Percentiles rank a stretch among this genome's conserved stretches.
These are phyloP conservation scores for Dillenia suffruticosa DNA, from an alignment of 164 flowering plant genomes.

Conservation along the genomic window DNA sequence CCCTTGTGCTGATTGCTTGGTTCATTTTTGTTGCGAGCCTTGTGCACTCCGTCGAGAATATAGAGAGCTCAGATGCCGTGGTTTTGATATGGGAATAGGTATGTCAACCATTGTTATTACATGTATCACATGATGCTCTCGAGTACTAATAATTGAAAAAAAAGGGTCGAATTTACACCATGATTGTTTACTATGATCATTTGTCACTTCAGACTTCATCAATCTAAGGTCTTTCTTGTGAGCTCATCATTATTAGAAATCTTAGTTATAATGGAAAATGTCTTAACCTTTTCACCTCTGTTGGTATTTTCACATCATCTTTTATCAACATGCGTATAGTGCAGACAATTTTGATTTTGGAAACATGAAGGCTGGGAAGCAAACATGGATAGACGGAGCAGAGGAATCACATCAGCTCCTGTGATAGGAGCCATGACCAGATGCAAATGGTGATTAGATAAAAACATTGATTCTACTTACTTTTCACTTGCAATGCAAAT, in stretches of 20 bases:
- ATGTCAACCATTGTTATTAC: neutral
- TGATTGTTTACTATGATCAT: too few relatives aligned
- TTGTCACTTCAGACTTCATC: too few relatives aligned
- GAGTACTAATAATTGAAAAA: neutral
- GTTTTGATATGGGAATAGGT: constrained; percentile 47
- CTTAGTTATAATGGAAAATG: too few relatives aligned
- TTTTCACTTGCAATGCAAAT: too few relatives aligned
- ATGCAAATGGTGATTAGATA: too few relatives aligned
- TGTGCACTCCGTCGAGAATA: constrained; percentile 52
- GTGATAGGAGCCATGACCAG: constrained; percentile 29
- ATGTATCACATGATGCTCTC: neutral
- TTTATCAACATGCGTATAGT: neutral
- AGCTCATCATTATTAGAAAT: too few relatives aligned
- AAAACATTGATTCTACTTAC: neutral
- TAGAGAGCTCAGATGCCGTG: constrained; percentile 38
- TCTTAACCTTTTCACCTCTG: too few relatives aligned
- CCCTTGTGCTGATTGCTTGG: constrained; percentile 43
- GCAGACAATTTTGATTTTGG: neutral
- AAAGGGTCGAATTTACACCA: too few relatives aligned
- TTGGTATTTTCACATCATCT: too few relatives aligned
- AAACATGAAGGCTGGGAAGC: constrained; percentile 36
- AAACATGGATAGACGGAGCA: constrained; percentile 29
- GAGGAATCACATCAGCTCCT: constrained; percentile 26
- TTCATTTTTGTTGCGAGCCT: constrained; percentile 37
- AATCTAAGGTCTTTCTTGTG: too few relatives aligned